A percentile compares a stretch with the other conserved stretches of the same genome.
These are phyloP conservation scores for Friedmanniomyces simplex DNA, from an alignment of 495 filamentous ascomycete species.

Conservation along the genomic window DNA sequence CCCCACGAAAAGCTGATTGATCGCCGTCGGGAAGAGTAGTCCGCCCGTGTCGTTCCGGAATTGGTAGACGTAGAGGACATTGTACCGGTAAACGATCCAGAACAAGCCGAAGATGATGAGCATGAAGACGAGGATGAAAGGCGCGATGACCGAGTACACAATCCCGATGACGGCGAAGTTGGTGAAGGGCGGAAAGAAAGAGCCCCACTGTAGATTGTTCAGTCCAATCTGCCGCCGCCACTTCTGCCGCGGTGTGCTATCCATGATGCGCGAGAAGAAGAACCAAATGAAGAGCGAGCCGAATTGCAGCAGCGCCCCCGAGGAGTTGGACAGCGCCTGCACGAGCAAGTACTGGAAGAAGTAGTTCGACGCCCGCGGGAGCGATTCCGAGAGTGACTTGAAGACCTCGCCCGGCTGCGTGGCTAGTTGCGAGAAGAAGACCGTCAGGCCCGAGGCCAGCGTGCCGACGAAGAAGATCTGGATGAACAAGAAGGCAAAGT, in stretches of 20 bases:
- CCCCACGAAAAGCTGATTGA: slow-evolving; percentile 93
- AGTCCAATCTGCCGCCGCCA: slow-evolving; percentile 76
- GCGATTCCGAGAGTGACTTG: slow-evolving; percentile 62
- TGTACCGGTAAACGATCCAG: slow-evolving; percentile 94
- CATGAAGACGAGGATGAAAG: slow-evolving; percentile 86
- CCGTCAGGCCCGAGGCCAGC: slow-evolving; percentile 67
- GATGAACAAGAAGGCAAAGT: slow-evolving; percentile 89
- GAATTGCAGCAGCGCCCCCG: slow-evolving; percentile 82
- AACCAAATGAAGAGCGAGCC: slow-evolving; percentile 69
- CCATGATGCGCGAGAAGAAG: slow-evolving; percentile 62
- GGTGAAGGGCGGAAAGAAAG: slow-evolving; percentile 90
- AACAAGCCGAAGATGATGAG: slow-evolving; percentile 88
- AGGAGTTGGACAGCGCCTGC: slow-evolving; percentile 81
- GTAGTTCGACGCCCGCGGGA: slow-evolving; percentile 87
- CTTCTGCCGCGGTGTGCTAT: slow-evolving; percentile 81
- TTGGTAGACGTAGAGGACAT: slow-evolving; percentile 89
- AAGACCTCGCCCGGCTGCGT: slow-evolving; percentile 43
- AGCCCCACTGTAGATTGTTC: slow-evolving; percentile 76
- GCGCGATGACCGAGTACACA: slow-evolving; percentile 83
- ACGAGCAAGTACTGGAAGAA: slow-evolving; percentile 98
- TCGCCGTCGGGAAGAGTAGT: slow-evolving; percentile 79
- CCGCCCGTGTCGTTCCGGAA: slow-evolving; percentile 89
- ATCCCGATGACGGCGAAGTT: slow-evolving; percentile 89
- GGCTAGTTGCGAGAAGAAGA: slow-evolving; percentile 53
- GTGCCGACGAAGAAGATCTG: slow-evolving; percentile 92